Base-by-base conservation (phyloP, 345 rosid genomes). In the Rubroshorea leprosula region DNA sequence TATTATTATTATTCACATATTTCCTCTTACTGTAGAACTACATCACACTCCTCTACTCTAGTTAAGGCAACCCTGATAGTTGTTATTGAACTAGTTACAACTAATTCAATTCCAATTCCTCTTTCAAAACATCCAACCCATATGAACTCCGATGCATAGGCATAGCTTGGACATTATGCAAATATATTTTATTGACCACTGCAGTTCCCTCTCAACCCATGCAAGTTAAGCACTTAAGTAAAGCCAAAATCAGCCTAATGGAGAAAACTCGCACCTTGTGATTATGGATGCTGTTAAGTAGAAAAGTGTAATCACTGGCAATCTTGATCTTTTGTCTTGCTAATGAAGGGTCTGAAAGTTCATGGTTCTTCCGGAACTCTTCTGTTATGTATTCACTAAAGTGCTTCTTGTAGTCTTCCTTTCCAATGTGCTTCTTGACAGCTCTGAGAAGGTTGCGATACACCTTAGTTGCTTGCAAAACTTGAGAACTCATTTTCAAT, bases 251-350 rank as follows among this genome's bases (percentile, higher is more conserved):
- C n/a, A 18, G n/a, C 15, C 26, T 4, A 47, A 1, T 41, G 17
- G 51, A 53, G 57, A 59, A 48, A 45, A 59, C 51, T 22, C 54
- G 11, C 54, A 86, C 95, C 96, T 78, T 83, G 71, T 89, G 99
- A 67, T 85, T 83, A 65, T 89, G 96, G 51, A 93, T 83, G 50
- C 87, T 81, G 67, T 78, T 79, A 57, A 87, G 80, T 49, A 85
- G 74, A 62, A 68, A 78, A 1, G 84, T 75, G 63, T 89, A 87
- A 39, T 89, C 79, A 2, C 71, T 76, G 23, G 90, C 96, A 25
- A 62, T 57, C 41, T 72, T 84, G 20, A 89, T 62, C 64, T 74
- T 86, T 74, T 80, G 85, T 60, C 64, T 70, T 21, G 65, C 54
- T 4, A 57, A 62, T 43, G 22, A 43, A 52, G 66, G 51, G 58